Base-by-base conservation (phyloP, 805 yeast species). In the Ogataea nitratoaversa region DNA sequence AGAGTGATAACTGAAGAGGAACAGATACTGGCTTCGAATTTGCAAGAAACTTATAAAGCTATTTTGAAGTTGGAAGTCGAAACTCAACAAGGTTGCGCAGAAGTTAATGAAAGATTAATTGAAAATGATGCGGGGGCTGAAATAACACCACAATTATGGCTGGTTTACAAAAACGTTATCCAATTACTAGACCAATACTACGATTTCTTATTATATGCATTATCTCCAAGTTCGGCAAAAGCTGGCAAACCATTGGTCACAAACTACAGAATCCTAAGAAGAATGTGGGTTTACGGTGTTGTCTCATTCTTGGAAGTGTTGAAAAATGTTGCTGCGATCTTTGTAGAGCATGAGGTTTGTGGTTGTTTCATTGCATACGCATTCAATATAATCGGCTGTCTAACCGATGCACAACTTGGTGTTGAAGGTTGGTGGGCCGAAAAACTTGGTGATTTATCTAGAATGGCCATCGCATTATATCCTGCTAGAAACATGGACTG, bases 391-490 rank as follows among this genome's bases (percentile, higher is more conserved):
- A 71, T 76, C 30, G 65, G 74, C 16, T 74, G 72, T 46, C 57
- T 77, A 32, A 73, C 79, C 0, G 82, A 76, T 51, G 72, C 80
- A 1, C 65, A 68, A 5, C 59, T 75, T 29, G 80, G 76, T 44
- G 74, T 76, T 71, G 79, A 75, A 57, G 79, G 80, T 25, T 76
- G 80, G 74, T 87, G 96, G 96, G 73, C 80, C 22, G 95, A 87
- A 59, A 83, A 88, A 54, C 63, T 87, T 37, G 96, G 95, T 27
- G 96, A 87, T 57, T 65, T 87, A 48, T 82, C 91, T 27, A 67
- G 95, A 55, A 85, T 87, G 89, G 91, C 95, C 9, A 85, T 87
- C 50, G 93, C 95, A 0, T 65, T 86, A 32, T 85, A 84, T 52
- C 82, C 89, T 7, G 81, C 89, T 2, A 75, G 83, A 37, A 82